Conservation (phyloP, 352 stramenopile species). For the Phytophthora crassamura region DNA sequence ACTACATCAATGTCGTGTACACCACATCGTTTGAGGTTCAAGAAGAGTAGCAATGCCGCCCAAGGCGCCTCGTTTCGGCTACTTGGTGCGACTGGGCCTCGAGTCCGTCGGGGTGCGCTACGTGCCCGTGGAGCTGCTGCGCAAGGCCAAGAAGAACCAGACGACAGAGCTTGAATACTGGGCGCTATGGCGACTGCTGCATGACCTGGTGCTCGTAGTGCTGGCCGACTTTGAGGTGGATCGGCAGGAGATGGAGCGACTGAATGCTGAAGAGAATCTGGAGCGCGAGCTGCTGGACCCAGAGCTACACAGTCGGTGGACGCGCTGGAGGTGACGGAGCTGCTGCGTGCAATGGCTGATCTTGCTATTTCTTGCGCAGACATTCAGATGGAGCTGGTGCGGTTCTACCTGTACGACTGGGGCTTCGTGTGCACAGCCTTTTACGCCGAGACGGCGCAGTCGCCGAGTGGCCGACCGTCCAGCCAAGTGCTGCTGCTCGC, state of each 20-base stretch:
- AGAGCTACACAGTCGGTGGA: conserved; percentile 30
- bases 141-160: conserved; percentile 66
- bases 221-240: conserved; percentile 71
- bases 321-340: background rate
- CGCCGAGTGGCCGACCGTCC: conserved; percentile 6
- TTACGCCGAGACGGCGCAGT: conserved; percentile 28
- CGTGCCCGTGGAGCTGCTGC: conserved; percentile 59
- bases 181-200: conserved; percentile 61
- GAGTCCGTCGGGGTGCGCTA: conserved; percentile 60
- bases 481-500: conserved; percentile 60
- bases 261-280: conserved; percentile 27
- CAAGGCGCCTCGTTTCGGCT: conserved; percentile 45
- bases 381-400: conserved; percentile 51
- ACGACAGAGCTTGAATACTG: conserved; percentile 46
- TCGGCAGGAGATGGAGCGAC: conserved; percentile 37
- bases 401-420: conserved; percentile 74
- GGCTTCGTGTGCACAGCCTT: conserved; percentile 61
- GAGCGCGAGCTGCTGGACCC: conserved; percentile 33
- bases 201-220: conserved; percentile 71
- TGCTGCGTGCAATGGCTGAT: background rate
- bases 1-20: too few relatives aligned
- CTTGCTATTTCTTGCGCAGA: conserved; percentile 19
- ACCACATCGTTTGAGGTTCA: too few relatives aligned
- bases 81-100: conserved; percentile 47
- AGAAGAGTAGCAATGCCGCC: too few relatives aligned